Evolutionary conservation across 2,329 filamentous ascomycete genomes (phyloP), one percentile per base, ranked within the genome.

Genomic region (Fusarium fracticaudum): DNA sequence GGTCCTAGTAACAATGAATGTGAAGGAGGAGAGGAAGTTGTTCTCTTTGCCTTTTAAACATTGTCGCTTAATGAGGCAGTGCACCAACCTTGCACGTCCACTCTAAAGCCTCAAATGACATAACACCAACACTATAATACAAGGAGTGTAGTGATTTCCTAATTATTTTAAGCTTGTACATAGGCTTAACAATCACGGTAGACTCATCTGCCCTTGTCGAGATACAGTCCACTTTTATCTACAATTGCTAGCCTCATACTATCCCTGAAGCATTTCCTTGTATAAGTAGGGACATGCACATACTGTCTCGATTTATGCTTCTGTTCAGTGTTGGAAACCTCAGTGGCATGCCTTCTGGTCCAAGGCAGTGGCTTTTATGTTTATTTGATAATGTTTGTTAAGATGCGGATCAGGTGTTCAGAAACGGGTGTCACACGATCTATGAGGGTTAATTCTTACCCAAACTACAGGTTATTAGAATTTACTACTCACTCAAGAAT

Each of bases 61-160:
- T n/a, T 3, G 14, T 59, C 35, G 64, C 26, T 64, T 26, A 54
- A 62, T 43, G 64, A 64, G 70, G 70, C 69, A 57, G 64, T 72
- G 70, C 65, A 72, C 47, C 33, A 24, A 55, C 58, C 59, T 50
- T 67, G 69, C 26, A 55, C 26, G 20, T 31, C 59, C 37, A 37
- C 59, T 51, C 31, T 31, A 15, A 24, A 41, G 41, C 20, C 17
- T 26, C 2, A 4, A 26, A 31, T 38, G 44, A 5, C 29, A 29
- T 37, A 24, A 13, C 11, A 29, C 24, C 8, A 37, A 38, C 20
- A 38, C 33, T 38, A 20, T 20, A 20, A 22, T 38, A 15, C 5
- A 20, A 35, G 15, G 29, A 58, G 55, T 29, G 22, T 48, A 58
- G 29, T 50, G 20, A 38, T 50, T 38, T 37, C 14, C 40, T 38